Conservation (phyloP, 768 basidiomycete genomes). For the Leccinum rimulosum region DNA sequence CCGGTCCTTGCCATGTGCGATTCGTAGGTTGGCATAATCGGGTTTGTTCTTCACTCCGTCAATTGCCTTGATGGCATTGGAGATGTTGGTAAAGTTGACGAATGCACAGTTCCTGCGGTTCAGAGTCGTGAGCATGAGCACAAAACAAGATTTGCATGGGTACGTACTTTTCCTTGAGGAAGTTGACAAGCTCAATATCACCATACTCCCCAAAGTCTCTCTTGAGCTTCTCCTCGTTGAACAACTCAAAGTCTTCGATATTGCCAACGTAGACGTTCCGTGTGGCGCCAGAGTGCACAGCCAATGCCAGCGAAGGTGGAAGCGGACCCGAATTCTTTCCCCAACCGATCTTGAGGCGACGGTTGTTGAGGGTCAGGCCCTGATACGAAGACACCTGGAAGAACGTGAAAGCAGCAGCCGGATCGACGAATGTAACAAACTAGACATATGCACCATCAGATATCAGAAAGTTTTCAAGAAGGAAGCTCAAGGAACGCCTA, state of each 20-base stretch:
- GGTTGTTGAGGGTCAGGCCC: slow-evolving; percentile 88
- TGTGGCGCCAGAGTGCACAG: slow-evolving; percentile 90
- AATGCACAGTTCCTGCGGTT: slow-evolving; percentile 84
- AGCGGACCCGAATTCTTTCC: slow-evolving; percentile 93
- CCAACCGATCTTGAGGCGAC: slow-evolving; percentile 96
- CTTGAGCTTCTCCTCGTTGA: slow-evolving; percentile 86
- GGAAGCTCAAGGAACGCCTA: slow-evolving; percentile 39
- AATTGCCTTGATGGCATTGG: slow-evolving; percentile 97
- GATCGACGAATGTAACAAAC: slow-evolving; percentile 97
- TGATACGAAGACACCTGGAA: slow-evolving; percentile 89
- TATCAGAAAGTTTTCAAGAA: background rate
- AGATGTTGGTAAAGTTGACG: slow-evolving; percentile 93
- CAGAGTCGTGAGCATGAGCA: background rate
- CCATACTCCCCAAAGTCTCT: slow-evolving; percentile 95
- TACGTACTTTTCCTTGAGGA: slow-evolving; percentile 87
- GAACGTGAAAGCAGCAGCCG: slow-evolving; percentile 89
- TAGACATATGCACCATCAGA: slow-evolving; percentile 28
- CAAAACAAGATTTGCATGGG: slow-evolving; percentile 25
- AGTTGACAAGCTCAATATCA: slow-evolving; percentile 96
- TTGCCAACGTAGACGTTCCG: slow-evolving; percentile 96
- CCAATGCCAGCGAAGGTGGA: slow-evolving; percentile 77
- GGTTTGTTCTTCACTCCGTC: slow-evolving; percentile 90
- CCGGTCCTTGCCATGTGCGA: slow-evolving; percentile 94
- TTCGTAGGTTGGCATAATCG: slow-evolving; percentile 85
- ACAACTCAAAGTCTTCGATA: slow-evolving; percentile 92